Base-by-base conservation (phyloP, 75 land plant species). In the Pinus taeda region DNA sequence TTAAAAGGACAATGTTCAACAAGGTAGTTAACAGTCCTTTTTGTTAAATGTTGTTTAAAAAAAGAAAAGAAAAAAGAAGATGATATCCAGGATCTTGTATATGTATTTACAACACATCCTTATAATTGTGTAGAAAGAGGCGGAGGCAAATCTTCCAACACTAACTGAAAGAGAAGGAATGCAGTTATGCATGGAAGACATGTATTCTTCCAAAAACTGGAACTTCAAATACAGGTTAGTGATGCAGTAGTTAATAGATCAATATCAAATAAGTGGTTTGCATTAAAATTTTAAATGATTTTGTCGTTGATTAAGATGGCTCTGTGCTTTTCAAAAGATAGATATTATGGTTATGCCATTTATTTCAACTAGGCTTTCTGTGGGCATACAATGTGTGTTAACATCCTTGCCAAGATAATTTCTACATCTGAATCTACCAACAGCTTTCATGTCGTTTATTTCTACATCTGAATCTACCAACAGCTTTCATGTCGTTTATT, bases 191-290 rank as follows among this genome's bases (percentile, higher is more conserved):
- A 81, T 84, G 83, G 87, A 85, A 59, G 88, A 86, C 59, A 57
- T 81, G 56, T 65, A 57, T 49, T n/a, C 80, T 3, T 18, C 79
- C 5, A 18, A 33, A 18, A 57, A 11, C 4, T 84, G 87, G 88
- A 79, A 80, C 58, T 65, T 86, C 18, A 59, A 88, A 65, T 86
- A 84, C 72, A 84, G 87, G 88, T 84, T 6, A 75, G 20, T 39
- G 21, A 9, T 4, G 30, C 17, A 18, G 26, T 42, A 3, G 18
- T 63, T 73, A 39, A 17, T 17, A 21, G 77, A 20, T 20, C 24
- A 49, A 17, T 57, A 15, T 57, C 30, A 3, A 13, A 21, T 58
- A 21, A 18, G 33, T 18, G 36, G 8, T n/a, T 4, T 20, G 6
- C 14, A 20, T 60, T 76, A 13, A 61, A 74, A 21, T n/a, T 21